phyloP scores from a whole-genome alignment of 2,329 filamentous ascomycete genomes.

The Epichloe uncinata region DNA sequence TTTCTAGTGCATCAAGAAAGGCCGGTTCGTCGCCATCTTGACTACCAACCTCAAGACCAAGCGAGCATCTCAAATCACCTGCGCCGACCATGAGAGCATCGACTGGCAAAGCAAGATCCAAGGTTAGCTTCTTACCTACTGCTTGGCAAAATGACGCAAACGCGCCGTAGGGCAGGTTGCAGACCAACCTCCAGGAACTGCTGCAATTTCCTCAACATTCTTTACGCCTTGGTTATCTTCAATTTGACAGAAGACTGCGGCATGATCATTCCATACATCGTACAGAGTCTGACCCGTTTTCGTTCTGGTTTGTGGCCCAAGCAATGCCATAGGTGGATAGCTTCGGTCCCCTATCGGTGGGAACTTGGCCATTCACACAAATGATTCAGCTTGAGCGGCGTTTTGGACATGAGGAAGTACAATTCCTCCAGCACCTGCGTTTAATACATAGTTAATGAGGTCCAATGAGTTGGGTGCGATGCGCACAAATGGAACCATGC shows the following conservation, averaged over 20 bases:
- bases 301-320: not conserved
- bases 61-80: not conserved
- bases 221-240: not conserved
- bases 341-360: not conserved
- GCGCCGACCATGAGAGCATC: not conserved
- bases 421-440: not conserved
- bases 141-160: too few relatives aligned
- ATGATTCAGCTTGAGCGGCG: not conserved
- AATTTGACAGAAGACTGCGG: not conserved
- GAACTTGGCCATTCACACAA: not conserved
- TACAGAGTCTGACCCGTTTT: not conserved
- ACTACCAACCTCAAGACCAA: not conserved
- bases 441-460: not conserved
- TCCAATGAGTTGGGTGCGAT: not conserved
- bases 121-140: not conserved
- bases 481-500: constrained; percentile 1
- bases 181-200: not conserved
- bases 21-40: not conserved
- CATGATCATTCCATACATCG: not conserved
- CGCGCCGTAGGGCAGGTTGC: too few relatives aligned
- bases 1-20: not conserved
- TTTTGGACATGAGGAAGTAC: not conserved
- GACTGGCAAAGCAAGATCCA: not conserved
- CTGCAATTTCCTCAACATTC: not conserved
- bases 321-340: not conserved